Base-by-base conservation (phyloP, 495 filamentous ascomycete genomes). In the Aspergillus baeticus region DNA sequence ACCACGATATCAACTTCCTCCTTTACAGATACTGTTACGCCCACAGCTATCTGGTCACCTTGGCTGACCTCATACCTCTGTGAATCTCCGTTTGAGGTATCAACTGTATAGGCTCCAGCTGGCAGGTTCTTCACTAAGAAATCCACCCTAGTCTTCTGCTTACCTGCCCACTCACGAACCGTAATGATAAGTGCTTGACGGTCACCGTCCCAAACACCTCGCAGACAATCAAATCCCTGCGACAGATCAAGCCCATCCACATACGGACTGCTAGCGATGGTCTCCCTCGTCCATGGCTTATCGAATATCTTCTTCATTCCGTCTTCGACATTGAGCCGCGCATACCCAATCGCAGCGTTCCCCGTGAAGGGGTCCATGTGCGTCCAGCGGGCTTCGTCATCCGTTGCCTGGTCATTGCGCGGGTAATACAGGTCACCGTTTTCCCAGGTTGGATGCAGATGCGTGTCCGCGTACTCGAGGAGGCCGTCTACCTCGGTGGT, bases 271-370 rank as follows among this genome's bases (percentile, higher is more conserved):
- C 18, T 36, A 14, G 29, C 31, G 2, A 67, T 13, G 10, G 49
- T 36, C 26, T 64, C 66, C 23, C 54, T 54, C n/a, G 65, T 69
- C 65, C 68, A 72, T 4, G 71, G 68, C 10, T 49, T 7, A 14
- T 71, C 64, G 60, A 57, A 72, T 64, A 74, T 75, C 49, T 65
- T 65, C 55, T 65, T 58, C 55, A 72, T 65, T 1, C 71, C 69
- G 57, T 64, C 55, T 20, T 49, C 26, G 17, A 72, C 67, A 54
- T 73, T 73, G 17, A 72, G 59, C 31, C 69, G 51, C 6, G 67
- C 54, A 38, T 73, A 73, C 6, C 62, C 65, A 42, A 72, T 66
- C 8, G 61, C 47, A 3, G 62, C 57, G 51, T 72, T 68, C 17
- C 68, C 67, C n/a, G 68, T 60, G 38, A 68, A 73, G 2, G 68